Percentiles rank a stretch among this genome's conserved stretches.
These are phyloP conservation scores for Umbilicus rupestris DNA, from an alignment of 164 flowering plant genomes.

Conservation along the genomic window DNA sequence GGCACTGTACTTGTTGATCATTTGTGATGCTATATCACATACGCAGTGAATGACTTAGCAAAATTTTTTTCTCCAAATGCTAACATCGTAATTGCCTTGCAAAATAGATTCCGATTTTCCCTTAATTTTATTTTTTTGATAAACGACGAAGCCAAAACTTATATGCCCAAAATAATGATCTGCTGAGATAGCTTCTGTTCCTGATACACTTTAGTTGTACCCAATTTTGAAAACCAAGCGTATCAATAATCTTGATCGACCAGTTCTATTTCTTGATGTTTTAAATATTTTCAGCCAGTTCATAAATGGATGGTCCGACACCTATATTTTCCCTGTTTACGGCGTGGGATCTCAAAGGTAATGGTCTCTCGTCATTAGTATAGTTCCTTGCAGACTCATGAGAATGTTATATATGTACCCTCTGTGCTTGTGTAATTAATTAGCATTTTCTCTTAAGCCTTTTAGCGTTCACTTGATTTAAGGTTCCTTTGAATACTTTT, in stretches of 20 bases:
- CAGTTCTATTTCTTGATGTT: not conserved
- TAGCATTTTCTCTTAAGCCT: not conserved
- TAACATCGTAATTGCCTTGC: no score
- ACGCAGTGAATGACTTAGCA: not conserved
- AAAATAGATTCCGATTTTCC: not conserved
- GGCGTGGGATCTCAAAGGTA: constrained; percentile 83
- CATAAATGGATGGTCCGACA: constrained; percentile 99
- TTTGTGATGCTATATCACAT: not conserved
- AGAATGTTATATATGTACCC: not conserved
- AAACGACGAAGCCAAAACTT: not conserved
- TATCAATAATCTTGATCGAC: not conserved
- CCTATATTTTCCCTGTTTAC: constrained; percentile 76
- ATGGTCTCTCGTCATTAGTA: not conserved
- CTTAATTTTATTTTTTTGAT: not conserved
- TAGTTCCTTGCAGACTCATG: not conserved
- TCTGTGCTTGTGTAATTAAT: not conserved
- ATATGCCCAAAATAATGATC: not conserved
- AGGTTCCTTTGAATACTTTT: not conserved
- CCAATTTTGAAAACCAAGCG: not conserved
- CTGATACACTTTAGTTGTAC: not conserved
- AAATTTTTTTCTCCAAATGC: not conserved
- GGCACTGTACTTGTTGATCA: not conserved
- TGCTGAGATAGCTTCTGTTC: not conserved
- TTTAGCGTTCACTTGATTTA: not conserved
- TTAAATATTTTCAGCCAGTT: constrained; percentile 69